Evolutionary conservation across 495 filamentous ascomycete genomes (phyloP), one percentile per base, ranked within the genome.

Genomic region (Penicillium lagena): DNA sequence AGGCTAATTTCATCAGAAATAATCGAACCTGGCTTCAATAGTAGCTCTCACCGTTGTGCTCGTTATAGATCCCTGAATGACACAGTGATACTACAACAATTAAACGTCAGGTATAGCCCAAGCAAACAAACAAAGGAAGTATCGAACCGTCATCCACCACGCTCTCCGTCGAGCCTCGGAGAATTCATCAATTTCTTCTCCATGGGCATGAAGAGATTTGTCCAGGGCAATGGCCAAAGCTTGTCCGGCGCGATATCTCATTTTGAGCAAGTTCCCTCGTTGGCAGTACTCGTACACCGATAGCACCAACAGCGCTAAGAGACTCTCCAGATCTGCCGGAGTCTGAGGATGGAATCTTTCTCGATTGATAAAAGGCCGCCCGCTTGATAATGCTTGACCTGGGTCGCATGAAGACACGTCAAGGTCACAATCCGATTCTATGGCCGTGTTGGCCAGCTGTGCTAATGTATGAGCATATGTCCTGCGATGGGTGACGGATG

Each of bases 221-320:
- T 74, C 70, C 56, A 78, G 60, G 13, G 78, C 78, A 39, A 75
- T 60, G 12, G 72, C 67, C 46, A 81, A 55, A 13, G 79, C 78
- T 44, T 80, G 77, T 10, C 76, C 70, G 1, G 77, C 73, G 40
- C 78, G 72, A 44, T 73, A 77, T 35, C 73, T 67, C 79, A 81
- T 80, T 47, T 81, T 82, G 37, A 77, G 62, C 50, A 81, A 57
- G 59, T 82, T 82, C 0, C 79, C 79, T 27, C 79, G 64, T 45
- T 82, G 78, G 5, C 70, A 63, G 58, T 82, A 82, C 54, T 82
- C 79, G 46, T 81, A 82, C 5, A 75, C 67, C 32, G 75, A 77
- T 6, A 82, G 69, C 12, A 81, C 46, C 12, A 81, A 53, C 27
- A 80, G 64, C 12, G 79, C 76, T 15, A 82, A 66, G 30, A 81